These are phyloP conservation scores for Centaurea solstitialis DNA, from an alignment of 129 eudicot species.

Conservation along the genomic window DNA sequence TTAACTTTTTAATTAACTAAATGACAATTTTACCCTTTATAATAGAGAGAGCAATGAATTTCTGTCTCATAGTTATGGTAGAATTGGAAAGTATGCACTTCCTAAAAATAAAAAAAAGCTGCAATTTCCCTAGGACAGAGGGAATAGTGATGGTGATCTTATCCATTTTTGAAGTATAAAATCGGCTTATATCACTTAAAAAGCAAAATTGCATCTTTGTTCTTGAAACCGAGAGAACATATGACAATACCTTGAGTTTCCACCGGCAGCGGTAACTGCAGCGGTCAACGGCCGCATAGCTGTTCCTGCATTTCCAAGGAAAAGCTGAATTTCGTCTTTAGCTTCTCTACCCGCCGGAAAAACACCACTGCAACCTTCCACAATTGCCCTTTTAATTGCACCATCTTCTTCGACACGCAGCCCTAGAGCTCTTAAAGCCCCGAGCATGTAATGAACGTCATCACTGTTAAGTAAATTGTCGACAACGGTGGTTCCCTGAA, in stretches of 20 bases:
- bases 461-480: slow-evolving; percentile 94
- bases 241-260: slow-evolving; percentile 68
- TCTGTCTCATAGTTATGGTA: neutral
- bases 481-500: slow-evolving; percentile 88
- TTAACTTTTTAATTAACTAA: neutral
- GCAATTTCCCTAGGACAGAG: neutral
- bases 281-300: slow-evolving; percentile 99
- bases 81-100: neutral
- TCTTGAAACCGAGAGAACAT: neutral
- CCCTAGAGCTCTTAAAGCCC: slow-evolving; percentile 88
- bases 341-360: slow-evolving; percentile 84
- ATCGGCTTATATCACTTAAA: neutral
- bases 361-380: slow-evolving; percentile 88
- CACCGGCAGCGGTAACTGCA: slow-evolving; percentile 95
- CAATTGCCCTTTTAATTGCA: slow-evolving; percentile 67
- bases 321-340: slow-evolving; percentile 77
- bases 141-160: neutral
- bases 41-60: neutral
- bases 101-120: neutral
- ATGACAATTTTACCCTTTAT: neutral
- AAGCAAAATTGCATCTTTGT: neutral
- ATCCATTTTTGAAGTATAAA: neutral
- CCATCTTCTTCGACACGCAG: slow-evolving; percentile 80
- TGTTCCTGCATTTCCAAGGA: slow-evolving; percentile 97
- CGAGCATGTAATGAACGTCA: slow-evolving; percentile 95